Conservation (phyloP, 352 stramenopile genomes). For the Lagenidium sp. region DNA sequence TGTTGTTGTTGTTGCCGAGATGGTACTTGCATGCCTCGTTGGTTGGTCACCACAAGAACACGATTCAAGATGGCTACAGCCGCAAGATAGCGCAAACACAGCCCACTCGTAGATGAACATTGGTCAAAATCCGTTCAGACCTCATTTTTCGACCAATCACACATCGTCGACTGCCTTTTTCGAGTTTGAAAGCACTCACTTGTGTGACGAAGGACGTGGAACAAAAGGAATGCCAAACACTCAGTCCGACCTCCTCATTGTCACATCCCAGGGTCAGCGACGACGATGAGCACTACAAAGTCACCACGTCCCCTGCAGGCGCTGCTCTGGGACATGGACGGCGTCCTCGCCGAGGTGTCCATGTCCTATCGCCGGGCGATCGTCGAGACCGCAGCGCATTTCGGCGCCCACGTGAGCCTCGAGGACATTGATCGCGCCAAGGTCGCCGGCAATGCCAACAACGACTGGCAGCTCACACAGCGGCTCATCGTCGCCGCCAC, state of each 20-base stretch:
- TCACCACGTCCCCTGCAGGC: conserved; percentile 30
- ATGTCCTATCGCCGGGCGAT: conserved; percentile 93
- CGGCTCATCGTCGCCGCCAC: conserved; percentile 66
- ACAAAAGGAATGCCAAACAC: neutral
- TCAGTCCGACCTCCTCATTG: neutral
- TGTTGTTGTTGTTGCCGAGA: too few relatives aligned
- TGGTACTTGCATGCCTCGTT: too few relatives aligned
- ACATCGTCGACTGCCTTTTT: too few relatives aligned
- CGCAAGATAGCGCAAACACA: too few relatives aligned
- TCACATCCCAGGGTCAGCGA: neutral
- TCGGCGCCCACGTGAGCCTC: conserved; percentile 76
- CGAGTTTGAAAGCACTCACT: too few relatives aligned
- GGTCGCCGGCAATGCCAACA: conserved; percentile 93
- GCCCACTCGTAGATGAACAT: too few relatives aligned
- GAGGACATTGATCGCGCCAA: conserved; percentile 90
- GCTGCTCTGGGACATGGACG: conserved; percentile 96
- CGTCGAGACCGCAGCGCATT: conserved; percentile 76
- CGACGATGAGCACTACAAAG: conserved; percentile 12
- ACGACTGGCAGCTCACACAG: conserved; percentile 95
- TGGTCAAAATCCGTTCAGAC: too few relatives aligned
- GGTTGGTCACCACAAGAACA: too few relatives aligned
- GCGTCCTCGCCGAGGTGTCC: conserved; percentile 94
- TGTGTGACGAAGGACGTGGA: too few relatives aligned
- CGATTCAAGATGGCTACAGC: too few relatives aligned
- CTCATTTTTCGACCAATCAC: too few relatives aligned